Evolutionary conservation across 768 basidiomycete genomes (phyloP).

Genomic region (Suillus americanus): DNA sequence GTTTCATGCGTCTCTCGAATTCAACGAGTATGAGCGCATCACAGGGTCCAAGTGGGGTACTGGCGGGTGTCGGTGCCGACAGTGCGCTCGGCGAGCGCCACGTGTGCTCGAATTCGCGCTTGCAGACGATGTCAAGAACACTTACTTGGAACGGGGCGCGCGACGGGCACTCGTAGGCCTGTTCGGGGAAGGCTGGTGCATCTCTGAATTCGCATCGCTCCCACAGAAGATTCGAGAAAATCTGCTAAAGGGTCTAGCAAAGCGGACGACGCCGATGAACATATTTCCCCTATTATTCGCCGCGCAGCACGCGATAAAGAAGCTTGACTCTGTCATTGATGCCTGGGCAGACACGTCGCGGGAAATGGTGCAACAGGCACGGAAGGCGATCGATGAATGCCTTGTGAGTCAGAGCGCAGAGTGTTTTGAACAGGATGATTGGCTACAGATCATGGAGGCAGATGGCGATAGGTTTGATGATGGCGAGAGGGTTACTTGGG

Average conservation of each 20-base stretch:
- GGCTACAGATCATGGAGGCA: constrained; percentile 71
- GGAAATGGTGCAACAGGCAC: constrained; percentile 65
- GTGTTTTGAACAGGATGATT: constrained; percentile 69
- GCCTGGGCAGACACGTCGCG: constrained; percentile 38
- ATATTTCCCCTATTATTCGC: constrained; percentile 70
- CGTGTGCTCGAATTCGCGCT: constrained; percentile 82
- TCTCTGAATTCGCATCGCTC: constrained; percentile 73
- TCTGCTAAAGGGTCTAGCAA: constrained; percentile 72
- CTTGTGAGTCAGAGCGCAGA: constrained; percentile 57
- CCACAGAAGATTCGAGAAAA: constrained; percentile 62
- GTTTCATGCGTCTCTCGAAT: constrained; percentile 79
- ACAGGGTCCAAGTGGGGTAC: constrained; percentile 79
- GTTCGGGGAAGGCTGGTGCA: constrained; percentile 90
- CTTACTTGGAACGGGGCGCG: constrained; percentile 66
- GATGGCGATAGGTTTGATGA: constrained; percentile 78
- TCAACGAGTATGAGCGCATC: constrained; percentile 74
- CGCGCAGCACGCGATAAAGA: constrained; percentile 57
- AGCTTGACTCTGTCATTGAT: constrained; percentile 57
- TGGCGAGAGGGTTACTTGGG: constrained; percentile 73
- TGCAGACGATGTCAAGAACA: constrained; percentile 74
- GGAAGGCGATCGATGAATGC: constrained; percentile 62
- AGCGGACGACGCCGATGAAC: constrained; percentile 64
- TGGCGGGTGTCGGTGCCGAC: constrained; percentile 80
- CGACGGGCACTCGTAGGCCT: constrained; percentile 76
- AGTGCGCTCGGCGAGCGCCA: constrained; percentile 79